These are phyloP conservation scores for Clitopilus passeckerianus DNA, from an alignment of 768 basidiomycete species.

Conservation along the genomic window DNA sequence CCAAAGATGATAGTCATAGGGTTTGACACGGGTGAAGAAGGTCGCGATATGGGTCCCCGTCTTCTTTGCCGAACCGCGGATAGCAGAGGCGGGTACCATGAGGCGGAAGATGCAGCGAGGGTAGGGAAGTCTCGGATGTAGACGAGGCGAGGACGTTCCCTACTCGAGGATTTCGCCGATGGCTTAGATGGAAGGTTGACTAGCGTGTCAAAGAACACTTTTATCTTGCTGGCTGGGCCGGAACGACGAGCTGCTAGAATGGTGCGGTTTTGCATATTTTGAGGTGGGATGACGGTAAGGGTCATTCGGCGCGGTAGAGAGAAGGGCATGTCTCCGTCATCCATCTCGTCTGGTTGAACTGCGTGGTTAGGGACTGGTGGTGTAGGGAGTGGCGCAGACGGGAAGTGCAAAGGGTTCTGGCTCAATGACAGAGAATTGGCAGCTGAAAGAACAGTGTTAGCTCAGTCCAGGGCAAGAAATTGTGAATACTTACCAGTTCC, in stretches of 20 bases:
- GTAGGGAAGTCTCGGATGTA: constrained; percentile 82
- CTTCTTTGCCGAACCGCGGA: constrained; percentile 75
- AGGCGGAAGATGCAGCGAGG: constrained; percentile 62
- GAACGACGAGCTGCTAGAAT: constrained; percentile 38
- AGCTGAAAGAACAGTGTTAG: constrained; percentile 36
- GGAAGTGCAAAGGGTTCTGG: constrained; percentile 74
- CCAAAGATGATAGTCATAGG: constrained; percentile 86
- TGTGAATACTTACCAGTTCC: constrained; percentile 55
- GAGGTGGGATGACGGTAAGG: constrained; percentile 34
- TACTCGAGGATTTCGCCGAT: constrained; percentile 21
- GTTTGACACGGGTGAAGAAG: constrained; percentile 54
- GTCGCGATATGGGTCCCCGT: constrained; percentile 54
- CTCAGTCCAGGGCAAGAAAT: background rate
- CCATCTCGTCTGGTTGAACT: constrained; percentile 35
- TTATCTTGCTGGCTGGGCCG: constrained; percentile 50
- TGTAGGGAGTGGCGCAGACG: constrained; percentile 19
- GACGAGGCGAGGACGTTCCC: constrained; percentile 61
- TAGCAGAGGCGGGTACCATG: constrained; percentile 81
- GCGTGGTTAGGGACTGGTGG: constrained; percentile 16
- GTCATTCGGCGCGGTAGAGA: constrained; percentile 34
- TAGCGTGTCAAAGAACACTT: constrained; percentile 72
- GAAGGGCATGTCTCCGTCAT: constrained; percentile 22
- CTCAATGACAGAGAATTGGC: constrained; percentile 65
- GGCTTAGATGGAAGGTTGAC: constrained; percentile 52
- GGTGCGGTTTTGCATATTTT: constrained; percentile 28